These are phyloP conservation scores for Termitomyces sp. DNA, from an alignment of 768 basidiomycete genomes.

Conservation along the genomic window DNA sequence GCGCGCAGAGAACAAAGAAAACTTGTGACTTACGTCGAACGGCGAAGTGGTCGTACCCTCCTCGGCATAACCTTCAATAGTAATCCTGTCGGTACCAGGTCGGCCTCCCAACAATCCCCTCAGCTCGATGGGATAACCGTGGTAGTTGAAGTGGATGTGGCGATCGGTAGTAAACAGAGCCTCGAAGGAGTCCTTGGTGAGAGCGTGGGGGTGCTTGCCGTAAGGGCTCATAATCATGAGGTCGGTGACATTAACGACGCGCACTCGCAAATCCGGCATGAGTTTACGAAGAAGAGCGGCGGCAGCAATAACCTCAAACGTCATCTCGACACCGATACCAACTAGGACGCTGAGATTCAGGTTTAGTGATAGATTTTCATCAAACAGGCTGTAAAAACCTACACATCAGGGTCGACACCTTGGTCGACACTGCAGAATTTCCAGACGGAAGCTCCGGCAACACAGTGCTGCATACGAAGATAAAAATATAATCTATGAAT, in stretches of 20 bases:
- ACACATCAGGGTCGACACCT: conserved; percentile 72
- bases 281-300: conserved; percentile 72
- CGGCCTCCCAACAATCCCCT: conserved; percentile 64
- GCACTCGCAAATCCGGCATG: conserved; percentile 70
- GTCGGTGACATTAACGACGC: conserved; percentile 88
- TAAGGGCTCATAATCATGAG: conserved; percentile 73
- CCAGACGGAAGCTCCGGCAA: conserved; percentile 87
- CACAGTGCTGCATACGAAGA: conserved; percentile 56
- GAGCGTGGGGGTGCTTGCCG: conserved; percentile 77
- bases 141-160: conserved; percentile 79
- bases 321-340: conserved; percentile 85
- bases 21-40: conserved; percentile 54
- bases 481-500: neutral
- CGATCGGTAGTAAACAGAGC: conserved; percentile 70
- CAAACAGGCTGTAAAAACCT: conserved; percentile 20
- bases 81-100: conserved; percentile 43
- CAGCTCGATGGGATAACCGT: conserved; percentile 75
- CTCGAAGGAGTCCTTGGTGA: conserved; percentile 58
- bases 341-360: conserved; percentile 63
- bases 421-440: conserved; percentile 74
- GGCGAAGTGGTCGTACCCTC: conserved; percentile 82
- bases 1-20: neutral
- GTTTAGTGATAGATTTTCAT: neutral
- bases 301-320: conserved; percentile 86
- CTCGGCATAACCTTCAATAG: conserved; percentile 62